Base-by-base conservation (phyloP, 306 rosid genomes). In the Glycine soja region DNA sequence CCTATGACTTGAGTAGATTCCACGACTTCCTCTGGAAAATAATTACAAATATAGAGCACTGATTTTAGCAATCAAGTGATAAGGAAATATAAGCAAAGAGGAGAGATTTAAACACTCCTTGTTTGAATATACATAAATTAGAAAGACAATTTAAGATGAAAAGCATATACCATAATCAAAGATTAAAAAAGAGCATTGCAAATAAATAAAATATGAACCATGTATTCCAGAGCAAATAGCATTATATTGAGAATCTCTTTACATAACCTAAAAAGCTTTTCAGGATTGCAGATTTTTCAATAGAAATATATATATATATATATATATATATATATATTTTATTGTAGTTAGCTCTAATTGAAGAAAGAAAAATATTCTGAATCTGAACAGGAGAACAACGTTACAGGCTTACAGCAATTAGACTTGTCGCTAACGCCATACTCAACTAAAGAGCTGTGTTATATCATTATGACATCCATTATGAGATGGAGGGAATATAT, bases 371-470 rank as follows among this genome's bases (percentile, higher is more conserved):
- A 72, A 72, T 5, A 19, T 42, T 42, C 46, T 42, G 46, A 62
- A 14, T 51, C 67, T 32, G n/a, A 72, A 51, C 43, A 19, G 46
- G 46, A 47, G 16, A 64, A 34, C 24, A 81, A 66, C 30, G 30
- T 24, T 24, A 24, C 30, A 24, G 30, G 30, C 30, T 53, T 24
- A 10, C 9, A 30, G 8, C 73, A 64, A 69, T 42, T 38, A 52
- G 19, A 52, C 15, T 52, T 57, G 19, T 45, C 18, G 30, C 30
- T 46, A 34, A 32, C n/a, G 51, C 10, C 10, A 45, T 32, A 15
- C n/a, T 74, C 58, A 51, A 72, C 72, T 32, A 8, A 67, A 75
- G 68, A 64, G 63, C 10, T 34, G 62, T 32, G 46, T 42, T 57
- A 54, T 38, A 54, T 40, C 30, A 43, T 42, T 6, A 18, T 38